Conservation (phyloP, 768 basidiomycete genomes). For the Grammothele lineata region DNA sequence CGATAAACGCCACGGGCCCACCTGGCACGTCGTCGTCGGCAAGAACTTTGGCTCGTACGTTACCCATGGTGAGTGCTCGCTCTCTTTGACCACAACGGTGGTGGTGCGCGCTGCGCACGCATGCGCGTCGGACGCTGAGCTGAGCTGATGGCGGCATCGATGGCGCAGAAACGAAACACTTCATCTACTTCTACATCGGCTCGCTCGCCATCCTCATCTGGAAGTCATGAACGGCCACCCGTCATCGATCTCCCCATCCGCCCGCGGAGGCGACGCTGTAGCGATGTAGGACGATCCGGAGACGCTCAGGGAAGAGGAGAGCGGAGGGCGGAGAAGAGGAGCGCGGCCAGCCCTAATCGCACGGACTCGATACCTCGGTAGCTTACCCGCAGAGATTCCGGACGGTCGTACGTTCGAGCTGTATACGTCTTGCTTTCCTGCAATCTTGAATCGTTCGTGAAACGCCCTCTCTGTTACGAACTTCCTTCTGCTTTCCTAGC, state of each 20-base stretch:
- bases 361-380: no score
- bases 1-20: constrained; percentile 86
- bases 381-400: background rate
- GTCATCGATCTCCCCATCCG: no score
- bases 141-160: background rate
- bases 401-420: background rate
- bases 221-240: constrained; percentile 61
- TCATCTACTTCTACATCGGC: constrained; percentile 98
- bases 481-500: no score
- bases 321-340: no score
- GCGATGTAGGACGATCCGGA: no score
- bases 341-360: no score
- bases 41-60: constrained; percentile 99
- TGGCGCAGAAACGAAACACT: constrained; percentile 87
- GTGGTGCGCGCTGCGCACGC: no score
- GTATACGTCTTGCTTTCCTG: background rate
- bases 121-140: background rate
- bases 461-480: no score
- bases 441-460: background rate
- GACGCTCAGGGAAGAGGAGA: no score
- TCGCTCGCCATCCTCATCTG: constrained; percentile 90
- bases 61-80: constrained; percentile 73
- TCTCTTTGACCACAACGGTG: no score
- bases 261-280: no score
- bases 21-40: constrained; percentile 98